A percentile compares a stretch with the other conserved stretches of the same genome.
Conservation (phyloP, 1,139 yeast species). For the Suhomyces guaymorum region DNA sequence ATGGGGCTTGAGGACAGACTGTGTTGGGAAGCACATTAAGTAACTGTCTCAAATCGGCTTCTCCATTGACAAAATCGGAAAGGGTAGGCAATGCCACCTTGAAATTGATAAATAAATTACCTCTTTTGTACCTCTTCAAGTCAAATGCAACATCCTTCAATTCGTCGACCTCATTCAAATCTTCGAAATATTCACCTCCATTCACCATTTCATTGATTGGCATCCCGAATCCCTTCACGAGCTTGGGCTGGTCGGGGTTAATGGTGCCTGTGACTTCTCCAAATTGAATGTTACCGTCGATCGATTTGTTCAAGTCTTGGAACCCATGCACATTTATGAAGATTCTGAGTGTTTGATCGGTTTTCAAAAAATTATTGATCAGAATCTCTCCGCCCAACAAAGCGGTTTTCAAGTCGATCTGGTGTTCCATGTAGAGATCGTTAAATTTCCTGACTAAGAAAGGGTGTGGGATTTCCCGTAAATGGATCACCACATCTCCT, state of each 20-base stretch:
- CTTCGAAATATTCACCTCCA: constrained; percentile 28
- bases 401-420: constrained; percentile 54
- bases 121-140: constrained; percentile 28
- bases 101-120: constrained; percentile 45
- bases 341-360: constrained; percentile 43
- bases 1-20: neutral
- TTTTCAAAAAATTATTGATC: constrained; percentile 45
- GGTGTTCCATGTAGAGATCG: constrained; percentile 48
- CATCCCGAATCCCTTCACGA: constrained; percentile 57
- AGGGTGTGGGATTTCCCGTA: constrained; percentile 36
- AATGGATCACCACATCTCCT: constrained; percentile 61
- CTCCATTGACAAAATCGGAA: constrained; percentile 26
- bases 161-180: constrained; percentile 20
- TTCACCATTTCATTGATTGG: constrained; percentile 54
- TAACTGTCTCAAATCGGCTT: constrained; percentile 25
- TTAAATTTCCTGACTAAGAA: constrained; percentile 50
- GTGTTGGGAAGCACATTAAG: constrained; percentile 26
- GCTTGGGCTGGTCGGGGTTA: constrained; percentile 47
- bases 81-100: constrained; percentile 39
- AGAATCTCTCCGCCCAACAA: constrained; percentile 54
- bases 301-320: constrained; percentile 22
- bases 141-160: constrained; percentile 22
- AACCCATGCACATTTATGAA: constrained; percentile 42
- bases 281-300: constrained; percentile 27
- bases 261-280: constrained; percentile 53